Evolutionary conservation across 495 filamentous ascomycete genomes (phyloP).

Genomic region (Aspergillus avenaceus): DNA sequence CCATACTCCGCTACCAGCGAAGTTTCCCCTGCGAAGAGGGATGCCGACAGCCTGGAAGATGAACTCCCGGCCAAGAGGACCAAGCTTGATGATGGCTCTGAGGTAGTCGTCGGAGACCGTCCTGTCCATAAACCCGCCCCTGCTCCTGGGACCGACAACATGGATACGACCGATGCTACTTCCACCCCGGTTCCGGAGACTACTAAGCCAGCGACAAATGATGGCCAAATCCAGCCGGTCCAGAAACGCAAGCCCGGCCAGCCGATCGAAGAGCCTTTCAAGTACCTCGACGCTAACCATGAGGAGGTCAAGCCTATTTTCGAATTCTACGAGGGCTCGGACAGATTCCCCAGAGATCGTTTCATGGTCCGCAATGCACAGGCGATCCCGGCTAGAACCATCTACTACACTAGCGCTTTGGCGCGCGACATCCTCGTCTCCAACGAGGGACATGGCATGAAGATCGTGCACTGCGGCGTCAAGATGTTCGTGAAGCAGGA

Average conservation of each 20-base stretch:
- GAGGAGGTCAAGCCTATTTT: slow-evolving; percentile 69
- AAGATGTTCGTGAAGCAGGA: slow-evolving; percentile 99
- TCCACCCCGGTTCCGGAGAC: slow-evolving; percentile 20
- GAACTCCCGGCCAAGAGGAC: slow-evolving; percentile 43
- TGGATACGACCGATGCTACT: slow-evolving; percentile 28
- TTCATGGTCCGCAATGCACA: slow-evolving; percentile 94
- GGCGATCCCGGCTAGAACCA: slow-evolving; percentile 76
- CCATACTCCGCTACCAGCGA: slow-evolving; percentile 35
- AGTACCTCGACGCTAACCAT: slow-evolving; percentile 71
- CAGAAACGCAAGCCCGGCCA: slow-evolving; percentile 47
- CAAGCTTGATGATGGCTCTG: slow-evolving; percentile 43
- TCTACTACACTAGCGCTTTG: slow-evolving; percentile 91
- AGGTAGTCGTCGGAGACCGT: slow-evolving; percentile 45
- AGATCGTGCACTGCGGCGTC: slow-evolving; percentile 93
- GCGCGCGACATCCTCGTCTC: slow-evolving; percentile 72
- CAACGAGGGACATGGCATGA: slow-evolving; percentile 86
- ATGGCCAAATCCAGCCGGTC: slow-evolving; percentile 18
- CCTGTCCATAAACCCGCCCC: slow-evolving; percentile 47
- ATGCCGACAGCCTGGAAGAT: slow-evolving; percentile 37
- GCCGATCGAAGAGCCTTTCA: slow-evolving; percentile 83
- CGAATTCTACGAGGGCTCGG: slow-evolving; percentile 75
- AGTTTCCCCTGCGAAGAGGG: slow-evolving; percentile 32
- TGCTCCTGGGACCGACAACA: slow-evolving; percentile 34
- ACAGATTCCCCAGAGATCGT: slow-evolving; percentile 79
- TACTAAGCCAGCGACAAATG: slow-evolving; percentile 7